Percentiles rank a stretch among this genome's conserved stretches.
Conservation (phyloP, 2,329 filamentous ascomycete genomes). For the Chaetoscypha palmicola region DNA sequence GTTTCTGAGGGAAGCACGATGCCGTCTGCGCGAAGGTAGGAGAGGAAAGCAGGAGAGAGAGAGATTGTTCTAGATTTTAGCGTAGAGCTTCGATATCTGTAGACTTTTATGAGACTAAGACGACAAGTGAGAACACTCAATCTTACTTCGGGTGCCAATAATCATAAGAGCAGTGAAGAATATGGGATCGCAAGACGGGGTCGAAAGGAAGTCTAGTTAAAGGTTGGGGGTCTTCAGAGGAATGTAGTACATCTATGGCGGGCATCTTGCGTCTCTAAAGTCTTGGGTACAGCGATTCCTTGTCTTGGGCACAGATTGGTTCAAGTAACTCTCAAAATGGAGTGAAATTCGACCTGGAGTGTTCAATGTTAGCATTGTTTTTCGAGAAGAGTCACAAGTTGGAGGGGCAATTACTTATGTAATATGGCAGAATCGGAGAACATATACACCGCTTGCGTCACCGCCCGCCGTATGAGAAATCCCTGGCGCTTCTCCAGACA, state of each 20-base stretch:
- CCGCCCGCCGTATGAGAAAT: too few species aligned
- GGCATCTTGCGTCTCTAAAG: constrained; percentile 24
- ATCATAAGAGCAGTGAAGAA: constrained; percentile 91
- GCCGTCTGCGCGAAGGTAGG: constrained; percentile 86
- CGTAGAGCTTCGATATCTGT: constrained; percentile 68
- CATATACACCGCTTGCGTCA: too few species aligned
- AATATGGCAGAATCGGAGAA: too few species aligned
- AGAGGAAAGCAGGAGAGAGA: constrained; percentile 66
- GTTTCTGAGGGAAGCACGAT: constrained; percentile 71
- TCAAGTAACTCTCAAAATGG: background rate
- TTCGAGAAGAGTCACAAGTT: too few species aligned
- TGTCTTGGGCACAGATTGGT: background rate
- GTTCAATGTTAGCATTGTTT: too few species aligned
- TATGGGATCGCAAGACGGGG: constrained; percentile 76
- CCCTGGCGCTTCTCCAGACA: too few species aligned
- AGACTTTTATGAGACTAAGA: too few species aligned
- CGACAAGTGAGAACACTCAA: too few species aligned
- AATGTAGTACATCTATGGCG: constrained; percentile 21
- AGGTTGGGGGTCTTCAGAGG: constrained; percentile 17
- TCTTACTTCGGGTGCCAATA: constrained; percentile 74
- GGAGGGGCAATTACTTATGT: too few species aligned
- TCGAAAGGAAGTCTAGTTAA: constrained; percentile 59
- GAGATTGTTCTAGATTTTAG: constrained; percentile 83
- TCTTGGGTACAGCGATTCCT: too few species aligned
- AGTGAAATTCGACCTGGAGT: too few species aligned